Percentiles rank a stretch among this genome's conserved stretches.
Evolutionary conservation across 164 flowering plant genomes (phyloP).

Genomic region (Akebia trifoliata): DNA sequence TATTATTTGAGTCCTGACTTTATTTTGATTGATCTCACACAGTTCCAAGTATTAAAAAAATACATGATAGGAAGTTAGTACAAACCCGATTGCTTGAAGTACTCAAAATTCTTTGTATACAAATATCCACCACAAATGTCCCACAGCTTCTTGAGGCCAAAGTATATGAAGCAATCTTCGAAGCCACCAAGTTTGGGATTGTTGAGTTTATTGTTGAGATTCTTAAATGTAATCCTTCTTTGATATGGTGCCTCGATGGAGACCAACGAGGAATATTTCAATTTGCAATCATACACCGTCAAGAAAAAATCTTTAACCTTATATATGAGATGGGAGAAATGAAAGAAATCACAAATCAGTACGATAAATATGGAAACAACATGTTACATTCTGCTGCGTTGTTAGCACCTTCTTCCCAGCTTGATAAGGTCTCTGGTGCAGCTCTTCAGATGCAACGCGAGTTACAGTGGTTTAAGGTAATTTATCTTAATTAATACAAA

Average conservation of each 20-base stretch:
- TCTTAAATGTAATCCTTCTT: neutral
- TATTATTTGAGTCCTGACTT: no score
- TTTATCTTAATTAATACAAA: neutral
- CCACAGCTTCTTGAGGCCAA: neutral
- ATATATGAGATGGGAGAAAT: conserved; percentile 10
- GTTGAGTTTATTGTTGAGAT: conserved; percentile 12
- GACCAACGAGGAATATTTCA: neutral
- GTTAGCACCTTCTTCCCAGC: conserved; percentile 12
- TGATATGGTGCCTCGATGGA: conserved; percentile 1
- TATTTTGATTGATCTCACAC: neutral
- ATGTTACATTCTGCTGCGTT: conserved; percentile 23
- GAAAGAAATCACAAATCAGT: neutral
- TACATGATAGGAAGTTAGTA: neutral
- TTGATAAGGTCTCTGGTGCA: conserved; percentile 19
- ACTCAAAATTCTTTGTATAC: conserved; percentile 8
- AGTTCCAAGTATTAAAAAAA: neutral
- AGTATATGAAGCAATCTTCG: neutral
- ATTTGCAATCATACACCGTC: conserved; percentile 11
- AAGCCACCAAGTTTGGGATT: conserved; percentile 11
- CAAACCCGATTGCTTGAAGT: conserved; percentile 5
- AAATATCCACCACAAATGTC: conserved; percentile 1
- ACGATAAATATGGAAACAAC: conserved; percentile 12
- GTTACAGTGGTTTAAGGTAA: conserved; percentile 27
- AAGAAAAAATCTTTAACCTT: conserved; percentile 22
- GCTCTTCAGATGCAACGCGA: conserved; percentile 34